A percentile compares a stretch with the other conserved stretches of the same genome.
These are phyloP conservation scores for Sporothrix luriei DNA, from an alignment of 2,329 filamentous ascomycete species.

Conservation along the genomic window DNA sequence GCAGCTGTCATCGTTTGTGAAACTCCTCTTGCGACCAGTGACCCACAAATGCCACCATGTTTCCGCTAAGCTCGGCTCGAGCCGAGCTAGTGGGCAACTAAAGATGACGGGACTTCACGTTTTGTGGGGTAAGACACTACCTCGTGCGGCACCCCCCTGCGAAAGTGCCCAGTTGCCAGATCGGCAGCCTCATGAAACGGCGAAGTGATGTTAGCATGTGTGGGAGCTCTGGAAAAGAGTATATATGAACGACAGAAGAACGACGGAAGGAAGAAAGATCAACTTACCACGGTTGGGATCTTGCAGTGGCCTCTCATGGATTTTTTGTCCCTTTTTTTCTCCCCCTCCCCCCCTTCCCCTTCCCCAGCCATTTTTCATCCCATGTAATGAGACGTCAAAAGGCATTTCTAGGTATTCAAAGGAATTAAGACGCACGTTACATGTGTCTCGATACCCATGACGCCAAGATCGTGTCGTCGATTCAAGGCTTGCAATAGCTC, in stretches of 20 bases:
- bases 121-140: neutral
- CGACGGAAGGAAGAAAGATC: neutral
- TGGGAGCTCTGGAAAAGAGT: neutral
- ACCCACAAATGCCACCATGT: neutral
- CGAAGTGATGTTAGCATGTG: neutral
- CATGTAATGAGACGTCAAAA: neutral
- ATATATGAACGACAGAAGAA: neutral
- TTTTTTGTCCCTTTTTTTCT: neutral
- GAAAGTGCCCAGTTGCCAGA: neutral
- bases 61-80: neutral
- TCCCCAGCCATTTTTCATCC: too few species aligned
- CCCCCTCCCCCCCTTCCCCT: too few species aligned
- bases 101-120: neutral
- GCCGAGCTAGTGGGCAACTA: neutral
- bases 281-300: neutral
- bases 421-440: neutral
- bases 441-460: neutral
- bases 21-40: neutral
- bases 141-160: neutral
- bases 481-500: neutral
- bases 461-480: neutral
- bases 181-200: conserved; percentile 7
- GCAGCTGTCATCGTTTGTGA: neutral
- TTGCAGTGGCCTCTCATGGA: neutral
- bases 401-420: neutral